Base-by-base conservation (phyloP, 192 early-diverging fungal species). In the Coemansia sp. region DNA sequence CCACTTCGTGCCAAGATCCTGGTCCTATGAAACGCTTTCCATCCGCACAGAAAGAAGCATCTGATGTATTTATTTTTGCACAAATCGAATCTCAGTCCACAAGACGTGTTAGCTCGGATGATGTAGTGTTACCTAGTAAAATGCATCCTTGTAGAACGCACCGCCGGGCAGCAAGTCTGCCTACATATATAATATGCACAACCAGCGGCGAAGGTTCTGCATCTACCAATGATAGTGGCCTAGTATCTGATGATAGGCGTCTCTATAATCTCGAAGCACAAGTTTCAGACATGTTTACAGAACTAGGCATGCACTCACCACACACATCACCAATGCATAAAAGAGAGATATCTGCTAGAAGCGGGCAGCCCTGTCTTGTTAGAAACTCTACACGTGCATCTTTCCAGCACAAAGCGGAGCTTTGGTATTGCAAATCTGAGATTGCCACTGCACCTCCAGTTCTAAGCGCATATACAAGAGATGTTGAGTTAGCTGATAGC, bases 281-380 rank as follows among this genome's bases (percentile, higher is more conserved):
- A 4, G 72, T 80, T 3, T 80, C 78, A 1, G 64, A 57, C 3
- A 75, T 80, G 78, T 74, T 75, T 51, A 58, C 36, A 21, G 72
- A 75, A 58, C 64, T 80, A 2, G 78, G 72, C 0, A 29, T 72
- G 20, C 20, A 54, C 31, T 72, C 78, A 25, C 68, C 77, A 27
- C 71, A 74, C 23, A 42, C 39, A 17, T 50, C 64, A 20, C 1
- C 62, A 11, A 51, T 36, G 23, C 42, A 59, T 52, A 25, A 57
- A 5, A 58, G 24, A 27, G 60, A 59, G 11, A 51, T 65, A 19
- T n/a, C 14, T 19, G 53, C 55, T 46, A 17, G 39, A 17, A 27
- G 24, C 32, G 6, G 20, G 25, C 7, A 31, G 61, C 19, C 51
- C 17, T 33, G 17, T 14, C 11, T 14, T 17, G 17, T 17, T 1